phyloP scores from a whole-genome alignment of 495 filamentous ascomycete genomes.

The Aspergillus taichungensis region DNA sequence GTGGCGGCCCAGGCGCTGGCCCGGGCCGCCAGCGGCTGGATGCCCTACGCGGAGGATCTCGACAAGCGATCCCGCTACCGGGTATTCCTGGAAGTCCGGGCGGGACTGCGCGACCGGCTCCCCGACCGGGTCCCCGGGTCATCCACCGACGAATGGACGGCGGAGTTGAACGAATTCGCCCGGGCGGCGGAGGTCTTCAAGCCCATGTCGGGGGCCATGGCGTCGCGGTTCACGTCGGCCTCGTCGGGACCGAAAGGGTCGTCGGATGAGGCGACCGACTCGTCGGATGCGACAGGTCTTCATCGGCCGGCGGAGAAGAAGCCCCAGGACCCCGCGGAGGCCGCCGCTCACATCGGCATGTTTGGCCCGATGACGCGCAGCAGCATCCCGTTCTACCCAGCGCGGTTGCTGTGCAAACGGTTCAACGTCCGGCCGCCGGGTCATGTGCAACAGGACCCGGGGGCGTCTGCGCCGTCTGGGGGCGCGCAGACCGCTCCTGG shows the following conservation, averaged over 20 bases:
- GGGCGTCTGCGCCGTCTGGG: constrained; percentile 23
- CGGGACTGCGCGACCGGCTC: constrained; percentile 50
- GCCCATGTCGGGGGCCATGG: constrained; percentile 85
- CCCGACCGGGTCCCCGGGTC: constrained; percentile 50
- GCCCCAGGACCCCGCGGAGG: constrained; percentile 67
- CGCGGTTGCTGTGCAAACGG: constrained; percentile 80
- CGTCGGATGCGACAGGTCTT: constrained; percentile 20
- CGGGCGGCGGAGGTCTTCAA: constrained; percentile 88
- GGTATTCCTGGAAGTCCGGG: constrained; percentile 68
- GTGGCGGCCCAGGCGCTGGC: constrained; percentile 67
- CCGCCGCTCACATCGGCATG: constrained; percentile 88
- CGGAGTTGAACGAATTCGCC: constrained; percentile 78
- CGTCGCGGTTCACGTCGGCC: constrained; percentile 79
- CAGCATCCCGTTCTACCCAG: constrained; percentile 65
- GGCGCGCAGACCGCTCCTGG: constrained; percentile 25
- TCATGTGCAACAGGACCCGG: constrained; percentile 57
- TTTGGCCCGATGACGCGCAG: constrained; percentile 80
- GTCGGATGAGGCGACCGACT: constrained; percentile 31
- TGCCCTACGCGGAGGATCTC: constrained; percentile 80
- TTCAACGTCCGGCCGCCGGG: constrained; percentile 76
- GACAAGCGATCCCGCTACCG: constrained; percentile 71
- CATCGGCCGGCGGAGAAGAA: constrained; percentile 57
- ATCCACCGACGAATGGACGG: constrained; percentile 64
- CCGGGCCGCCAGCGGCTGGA: constrained; percentile 63
- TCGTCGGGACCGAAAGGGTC: constrained; percentile 36